Percentiles rank a stretch among this genome's conserved stretches.
Evolutionary conservation across 495 filamentous ascomycete species (phyloP).

Genomic region (Xylaria longipes): DNA sequence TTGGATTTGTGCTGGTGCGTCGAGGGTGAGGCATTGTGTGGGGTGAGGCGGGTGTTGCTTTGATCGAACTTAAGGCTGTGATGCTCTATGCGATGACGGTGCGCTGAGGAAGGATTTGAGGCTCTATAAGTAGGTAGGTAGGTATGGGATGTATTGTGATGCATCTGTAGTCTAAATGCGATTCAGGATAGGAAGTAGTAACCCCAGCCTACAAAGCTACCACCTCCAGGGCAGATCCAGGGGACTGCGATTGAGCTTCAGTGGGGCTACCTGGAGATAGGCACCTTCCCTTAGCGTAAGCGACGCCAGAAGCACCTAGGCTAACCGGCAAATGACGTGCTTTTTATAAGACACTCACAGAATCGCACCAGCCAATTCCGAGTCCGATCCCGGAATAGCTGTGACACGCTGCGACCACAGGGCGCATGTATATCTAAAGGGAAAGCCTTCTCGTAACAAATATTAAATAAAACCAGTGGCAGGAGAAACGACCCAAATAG

Average conservation of each 20-base stretch:
- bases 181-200: not conserved
- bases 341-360: slow-evolving; percentile 17
- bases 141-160: not conserved
- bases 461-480: not conserved
- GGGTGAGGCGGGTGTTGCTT: not conserved
- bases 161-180: not conserved
- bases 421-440: not conserved
- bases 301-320: not conserved
- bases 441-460: not conserved
- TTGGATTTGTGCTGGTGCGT: not conserved
- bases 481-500: not conserved
- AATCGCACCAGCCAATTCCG: not conserved
- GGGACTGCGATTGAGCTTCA: not conserved
- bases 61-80: not conserved
- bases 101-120: not conserved
- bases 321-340: slow-evolving; percentile 19
- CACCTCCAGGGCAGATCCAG: not conserved
- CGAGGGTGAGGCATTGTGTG: slow-evolving; percentile 25
- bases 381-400: slow-evolving; percentile 24
- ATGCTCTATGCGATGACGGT: not conserved
- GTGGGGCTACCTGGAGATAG: not conserved
- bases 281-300: not conserved
- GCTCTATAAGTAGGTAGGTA: too few species aligned
- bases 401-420: not conserved
- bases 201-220: not conserved